Percentiles rank a stretch among this genome's conserved stretches.
These are phyloP conservation scores for Ascochyta clinopodiicola DNA, from an alignment of 2,329 filamentous ascomycete species.

Conservation along the genomic window DNA sequence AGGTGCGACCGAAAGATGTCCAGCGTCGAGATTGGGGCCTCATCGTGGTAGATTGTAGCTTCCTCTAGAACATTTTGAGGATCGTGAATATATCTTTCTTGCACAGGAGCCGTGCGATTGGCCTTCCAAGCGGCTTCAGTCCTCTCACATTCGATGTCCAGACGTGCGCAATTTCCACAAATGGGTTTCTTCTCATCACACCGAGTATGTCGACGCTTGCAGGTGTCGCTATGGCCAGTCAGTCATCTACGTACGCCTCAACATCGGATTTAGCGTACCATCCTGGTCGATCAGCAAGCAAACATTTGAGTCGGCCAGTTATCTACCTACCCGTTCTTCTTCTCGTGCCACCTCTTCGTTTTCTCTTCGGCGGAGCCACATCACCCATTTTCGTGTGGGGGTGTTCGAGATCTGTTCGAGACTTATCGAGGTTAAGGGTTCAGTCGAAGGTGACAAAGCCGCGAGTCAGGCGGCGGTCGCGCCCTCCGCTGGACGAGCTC, in stretches of 20 bases:
- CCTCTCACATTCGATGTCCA: constrained; percentile 37
- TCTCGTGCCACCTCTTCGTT: constrained; percentile 34
- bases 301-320: too few relatives aligned
- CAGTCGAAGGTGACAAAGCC: constrained; percentile 2
- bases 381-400: background rate
- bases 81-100: constrained; percentile 7
- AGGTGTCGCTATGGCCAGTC: constrained; percentile 34
- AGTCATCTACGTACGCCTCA: constrained; percentile 3
- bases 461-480: background rate
- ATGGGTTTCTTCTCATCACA: constrained; percentile 45
- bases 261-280: background rate
- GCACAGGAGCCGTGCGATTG: constrained; percentile 2
- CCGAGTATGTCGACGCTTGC: constrained; percentile 43
- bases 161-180: constrained; percentile 42
- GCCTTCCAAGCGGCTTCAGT: constrained; percentile 27
- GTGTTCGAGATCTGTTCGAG: background rate
- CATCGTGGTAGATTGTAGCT: background rate
- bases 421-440: background rate
- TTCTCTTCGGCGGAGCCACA: constrained; percentile 25
- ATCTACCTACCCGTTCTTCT: constrained; percentile 33
- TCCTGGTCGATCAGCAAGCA: constrained; percentile 9
- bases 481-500: background rate
- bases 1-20: constrained; percentile 35
- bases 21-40: constrained; percentile 13
- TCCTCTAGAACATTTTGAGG: constrained; percentile 23